Conservation (phyloP, 306 rosid genomes). For the Sindora glabra region DNA sequence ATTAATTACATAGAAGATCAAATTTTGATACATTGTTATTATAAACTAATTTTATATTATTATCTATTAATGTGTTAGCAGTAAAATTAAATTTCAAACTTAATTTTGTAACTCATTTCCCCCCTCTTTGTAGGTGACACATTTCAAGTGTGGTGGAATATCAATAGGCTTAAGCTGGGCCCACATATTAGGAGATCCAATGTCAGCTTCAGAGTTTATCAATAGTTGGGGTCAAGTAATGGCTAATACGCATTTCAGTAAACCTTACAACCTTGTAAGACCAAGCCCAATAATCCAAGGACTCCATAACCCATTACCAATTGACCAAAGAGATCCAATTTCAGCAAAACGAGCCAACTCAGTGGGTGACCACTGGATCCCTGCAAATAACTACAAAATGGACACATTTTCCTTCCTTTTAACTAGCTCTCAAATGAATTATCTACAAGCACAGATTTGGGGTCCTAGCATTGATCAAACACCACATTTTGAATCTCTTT, state of each 20-base stretch:
- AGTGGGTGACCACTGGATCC: constrained; percentile 81
- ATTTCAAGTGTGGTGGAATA: constrained; percentile 61
- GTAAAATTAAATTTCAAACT: too few relatives aligned
- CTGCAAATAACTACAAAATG: constrained; percentile 52
- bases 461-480: constrained; percentile 21
- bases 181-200: constrained; percentile 60
- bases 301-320: neutral
- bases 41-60: too few relatives aligned
- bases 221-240: constrained; percentile 27
- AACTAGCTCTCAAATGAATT: constrained; percentile 32
- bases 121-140: constrained; percentile 60
- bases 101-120: too few relatives aligned
- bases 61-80: too few relatives aligned
- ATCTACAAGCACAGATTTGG: constrained; percentile 32
- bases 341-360: constrained; percentile 43
- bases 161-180: constrained; percentile 87
- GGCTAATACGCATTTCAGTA: neutral
- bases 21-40: too few relatives aligned
- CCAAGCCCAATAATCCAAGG: neutral
- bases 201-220: constrained; percentile 44
- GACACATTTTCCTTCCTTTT: constrained; percentile 54
- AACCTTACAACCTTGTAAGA: constrained; percentile 12
- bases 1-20: too few relatives aligned
- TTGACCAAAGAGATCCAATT: constrained; percentile 20
- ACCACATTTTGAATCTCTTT: constrained; percentile 57